Conservation (phyloP, 345 rosid species). For the Raphanus raphanistrum region DNA sequence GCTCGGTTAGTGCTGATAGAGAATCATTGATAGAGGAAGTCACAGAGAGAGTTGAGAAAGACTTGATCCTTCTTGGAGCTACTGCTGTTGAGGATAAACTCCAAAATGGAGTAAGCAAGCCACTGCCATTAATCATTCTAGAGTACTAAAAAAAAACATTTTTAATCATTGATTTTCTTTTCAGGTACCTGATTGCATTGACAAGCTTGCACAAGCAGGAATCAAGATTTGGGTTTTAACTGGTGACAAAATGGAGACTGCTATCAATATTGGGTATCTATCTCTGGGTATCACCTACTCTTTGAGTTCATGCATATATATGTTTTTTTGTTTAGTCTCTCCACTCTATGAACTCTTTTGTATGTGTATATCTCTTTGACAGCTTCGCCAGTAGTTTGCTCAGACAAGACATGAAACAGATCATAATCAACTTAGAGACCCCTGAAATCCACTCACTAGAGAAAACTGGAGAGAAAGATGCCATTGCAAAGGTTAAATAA, state of each 20-base stretch:
- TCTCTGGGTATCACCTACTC: slow-evolving; percentile 27
- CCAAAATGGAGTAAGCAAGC: slow-evolving; percentile 79
- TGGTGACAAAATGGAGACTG: slow-evolving; percentile 98
- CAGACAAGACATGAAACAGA: slow-evolving; percentile 95
- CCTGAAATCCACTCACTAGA: slow-evolving; percentile 70
- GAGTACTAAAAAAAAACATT: not conserved
- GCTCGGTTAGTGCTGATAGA: slow-evolving; percentile 65
- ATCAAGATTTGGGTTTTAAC: slow-evolving; percentile 97
- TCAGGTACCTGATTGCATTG: slow-evolving; percentile 95
- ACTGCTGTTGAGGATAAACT: slow-evolving; percentile 98
- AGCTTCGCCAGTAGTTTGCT: slow-evolving; percentile 93
- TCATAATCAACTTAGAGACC: slow-evolving; percentile 68
- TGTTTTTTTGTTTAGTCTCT: not conserved
- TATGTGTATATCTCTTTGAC: slow-evolving; percentile 42
- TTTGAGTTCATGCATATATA: slow-evolving; percentile 3
- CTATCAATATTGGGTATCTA: slow-evolving; percentile 91
- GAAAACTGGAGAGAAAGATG: slow-evolving; percentile 65
- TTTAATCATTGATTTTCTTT: not conserved
- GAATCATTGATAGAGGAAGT: slow-evolving; percentile 66
- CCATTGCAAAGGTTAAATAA: slow-evolving; percentile 55
- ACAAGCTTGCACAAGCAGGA: slow-evolving; percentile 98
- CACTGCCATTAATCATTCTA: not conserved
- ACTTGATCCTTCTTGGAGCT: slow-evolving; percentile 83
- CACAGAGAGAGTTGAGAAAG: slow-evolving; percentile 69
- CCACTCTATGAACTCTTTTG: slow-evolving; percentile 16